Percentiles rank a stretch among this genome's conserved stretches.
These are phyloP conservation scores for Vicia villosa DNA, from an alignment of 306 rosid species.

Conservation along the genomic window DNA sequence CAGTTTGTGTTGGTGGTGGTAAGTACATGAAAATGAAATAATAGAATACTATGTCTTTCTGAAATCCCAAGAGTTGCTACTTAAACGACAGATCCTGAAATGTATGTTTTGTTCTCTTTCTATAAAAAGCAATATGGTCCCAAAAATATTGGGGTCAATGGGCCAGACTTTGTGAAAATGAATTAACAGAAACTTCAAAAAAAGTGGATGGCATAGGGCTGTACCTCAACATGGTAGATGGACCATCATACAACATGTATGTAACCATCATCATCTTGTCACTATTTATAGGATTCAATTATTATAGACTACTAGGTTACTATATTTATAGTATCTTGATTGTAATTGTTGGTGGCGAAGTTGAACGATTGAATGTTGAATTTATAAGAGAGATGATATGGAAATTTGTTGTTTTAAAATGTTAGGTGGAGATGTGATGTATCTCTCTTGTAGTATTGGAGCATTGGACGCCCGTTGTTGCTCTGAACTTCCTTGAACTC, in stretches of 20 bases:
- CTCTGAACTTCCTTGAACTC: no score
- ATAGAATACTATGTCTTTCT: slow-evolving; percentile 12
- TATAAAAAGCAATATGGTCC: slow-evolving; percentile 36
- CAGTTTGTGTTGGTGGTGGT: slow-evolving; percentile 3
- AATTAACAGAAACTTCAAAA: slow-evolving; percentile 24
- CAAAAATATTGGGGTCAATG: slow-evolving; percentile 21
- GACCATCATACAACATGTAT: slow-evolving; percentile 29
- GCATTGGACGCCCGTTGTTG: no score
- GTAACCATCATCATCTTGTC: slow-evolving; percentile 30
- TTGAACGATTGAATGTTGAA: no score
- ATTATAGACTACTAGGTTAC: neutral
- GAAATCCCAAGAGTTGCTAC: slow-evolving; percentile 36
- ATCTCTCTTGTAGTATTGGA: no score
- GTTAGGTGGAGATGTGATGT: no score
- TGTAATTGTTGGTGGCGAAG: no score
- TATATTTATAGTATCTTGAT: no score
- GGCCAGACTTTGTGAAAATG: slow-evolving; percentile 34
- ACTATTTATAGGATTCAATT: neutral
- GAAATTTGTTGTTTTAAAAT: no score
- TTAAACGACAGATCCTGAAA: slow-evolving; percentile 8
- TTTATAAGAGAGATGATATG: no score
- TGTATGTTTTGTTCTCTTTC: slow-evolving; percentile 30
- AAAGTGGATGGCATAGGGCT: slow-evolving; percentile 2
- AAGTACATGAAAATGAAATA: neutral
- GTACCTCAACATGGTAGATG: slow-evolving; percentile 17